Conservation (phyloP, 805 yeast species). For the Sugiyamaella smithiae region DNA sequence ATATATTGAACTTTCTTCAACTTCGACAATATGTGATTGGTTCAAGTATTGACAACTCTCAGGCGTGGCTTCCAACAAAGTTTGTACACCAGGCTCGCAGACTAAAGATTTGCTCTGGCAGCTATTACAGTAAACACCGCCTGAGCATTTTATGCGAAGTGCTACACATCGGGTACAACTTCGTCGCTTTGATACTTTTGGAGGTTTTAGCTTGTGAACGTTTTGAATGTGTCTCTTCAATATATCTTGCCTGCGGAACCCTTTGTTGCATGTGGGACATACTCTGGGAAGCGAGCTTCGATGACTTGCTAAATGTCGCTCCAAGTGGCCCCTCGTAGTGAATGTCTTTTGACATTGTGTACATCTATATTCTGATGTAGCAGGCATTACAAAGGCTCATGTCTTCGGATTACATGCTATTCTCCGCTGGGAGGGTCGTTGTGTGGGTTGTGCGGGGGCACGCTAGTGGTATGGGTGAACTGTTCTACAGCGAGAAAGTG, state of each 20-base stretch:
- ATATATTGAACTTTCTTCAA: neutral
- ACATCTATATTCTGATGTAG: neutral
- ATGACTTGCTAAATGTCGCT: slow-evolving; percentile 4
- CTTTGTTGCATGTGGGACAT: slow-evolving; percentile 11
- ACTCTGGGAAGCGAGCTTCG: neutral
- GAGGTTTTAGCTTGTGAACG: slow-evolving; percentile 7
- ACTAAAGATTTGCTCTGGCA: neutral
- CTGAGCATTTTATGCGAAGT: slow-evolving; percentile 2
- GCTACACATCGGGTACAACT: slow-evolving; percentile 10
- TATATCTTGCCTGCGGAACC: slow-evolving; percentile 7
- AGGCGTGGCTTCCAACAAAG: too few species aligned
- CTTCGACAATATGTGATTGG: too few species aligned
- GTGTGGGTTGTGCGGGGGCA: too few species aligned
- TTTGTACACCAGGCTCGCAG: slow-evolving; percentile 3
- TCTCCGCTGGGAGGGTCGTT: too few species aligned
- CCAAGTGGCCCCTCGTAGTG: slow-evolving; percentile 2
- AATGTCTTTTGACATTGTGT: neutral
- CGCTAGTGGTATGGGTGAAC: too few species aligned
- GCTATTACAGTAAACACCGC: slow-evolving; percentile 5
- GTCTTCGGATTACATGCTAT: too few species aligned
- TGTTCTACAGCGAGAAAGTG: too few species aligned
- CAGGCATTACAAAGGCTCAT: neutral
- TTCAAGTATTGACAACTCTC: too few species aligned
- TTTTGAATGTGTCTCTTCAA: slow-evolving; percentile 8
- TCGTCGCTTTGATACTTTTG: slow-evolving; percentile 2